Evolutionary conservation across 176 grass and related monocot species (phyloP).

Genomic region (Oryza brachyantha): DNA sequence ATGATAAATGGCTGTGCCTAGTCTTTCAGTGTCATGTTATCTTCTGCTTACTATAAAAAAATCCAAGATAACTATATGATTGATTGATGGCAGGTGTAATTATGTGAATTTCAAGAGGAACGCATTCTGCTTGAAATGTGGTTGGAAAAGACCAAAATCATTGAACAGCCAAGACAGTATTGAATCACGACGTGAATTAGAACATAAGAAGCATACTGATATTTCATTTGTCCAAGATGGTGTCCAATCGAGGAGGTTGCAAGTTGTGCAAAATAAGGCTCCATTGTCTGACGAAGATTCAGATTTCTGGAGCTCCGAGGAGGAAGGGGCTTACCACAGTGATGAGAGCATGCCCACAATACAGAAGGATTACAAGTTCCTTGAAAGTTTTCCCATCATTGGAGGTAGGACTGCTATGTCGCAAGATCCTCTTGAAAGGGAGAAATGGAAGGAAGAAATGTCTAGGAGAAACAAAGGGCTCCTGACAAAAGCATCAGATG

Average conservation of each 20-base stretch:
- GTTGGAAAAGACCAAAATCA: conserved; percentile 86
- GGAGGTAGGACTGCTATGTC: conserved; percentile 58
- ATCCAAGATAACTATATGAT: conserved; percentile 8
- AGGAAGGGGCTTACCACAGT: conserved; percentile 2
- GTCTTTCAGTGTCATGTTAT: background rate
- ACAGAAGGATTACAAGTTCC: conserved; percentile 28
- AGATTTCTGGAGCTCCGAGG: conserved; percentile 53
- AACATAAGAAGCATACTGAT: conserved; percentile 27
- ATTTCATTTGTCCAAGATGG: conserved; percentile 78
- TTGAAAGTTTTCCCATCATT: conserved; percentile 70
- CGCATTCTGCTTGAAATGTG: conserved; percentile 69
- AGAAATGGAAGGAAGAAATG: conserved; percentile 88
- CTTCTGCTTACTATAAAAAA: conserved; percentile 3
- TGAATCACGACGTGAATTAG: conserved; percentile 28
- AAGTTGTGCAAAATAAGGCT: conserved; percentile 26
- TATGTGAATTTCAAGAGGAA: conserved; percentile 94
- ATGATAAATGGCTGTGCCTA: background rate
- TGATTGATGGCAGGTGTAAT: conserved; percentile 67
- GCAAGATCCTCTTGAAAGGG: conserved; percentile 48
- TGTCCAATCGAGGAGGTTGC: background rate
- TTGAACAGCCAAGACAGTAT: conserved; percentile 51
- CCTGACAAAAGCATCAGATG: conserved; percentile 4
- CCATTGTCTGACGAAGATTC: conserved; percentile 40
- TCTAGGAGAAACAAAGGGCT: conserved; percentile 40
- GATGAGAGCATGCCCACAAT: background rate